Percentiles rank a stretch among this genome's conserved stretches.
Evolutionary conservation across 2,329 filamentous ascomycete genomes (phyloP).

Genomic region (Cladophialophora yegresii): DNA sequence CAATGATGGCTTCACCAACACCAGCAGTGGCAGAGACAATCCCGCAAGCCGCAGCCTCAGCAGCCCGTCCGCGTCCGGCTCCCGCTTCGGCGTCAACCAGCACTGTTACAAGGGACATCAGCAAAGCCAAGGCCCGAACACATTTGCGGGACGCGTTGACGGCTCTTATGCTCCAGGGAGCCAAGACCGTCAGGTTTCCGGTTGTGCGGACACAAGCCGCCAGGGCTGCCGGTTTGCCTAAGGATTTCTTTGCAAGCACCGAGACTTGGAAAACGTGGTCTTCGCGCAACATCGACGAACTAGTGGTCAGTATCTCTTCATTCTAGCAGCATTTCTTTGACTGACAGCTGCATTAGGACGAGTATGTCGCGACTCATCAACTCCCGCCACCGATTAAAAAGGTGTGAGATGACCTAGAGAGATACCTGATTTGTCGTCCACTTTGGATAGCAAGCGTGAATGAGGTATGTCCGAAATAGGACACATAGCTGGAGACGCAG

Average conservation of each 20-base stretch:
- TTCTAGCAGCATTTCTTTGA: not conserved
- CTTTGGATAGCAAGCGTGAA: too few relatives aligned
- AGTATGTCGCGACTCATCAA: not conserved
- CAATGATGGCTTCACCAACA: too few relatives aligned
- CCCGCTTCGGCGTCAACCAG: too few relatives aligned
- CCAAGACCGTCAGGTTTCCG: not conserved
- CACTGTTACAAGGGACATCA: not conserved
- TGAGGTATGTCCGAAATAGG: too few relatives aligned
- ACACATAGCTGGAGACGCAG: too few relatives aligned
- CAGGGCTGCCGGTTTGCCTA: not conserved
- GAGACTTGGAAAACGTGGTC: not conserved
- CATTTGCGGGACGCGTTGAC: not conserved
- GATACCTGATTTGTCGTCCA: not conserved
- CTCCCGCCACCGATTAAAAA: not conserved
- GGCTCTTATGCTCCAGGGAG: not conserved
- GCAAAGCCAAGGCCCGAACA: not conserved
- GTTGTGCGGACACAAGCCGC: not conserved
- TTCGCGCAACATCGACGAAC: not conserved
- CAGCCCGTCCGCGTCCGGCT: too few relatives aligned
- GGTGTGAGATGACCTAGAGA: not conserved
- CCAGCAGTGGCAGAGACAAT: too few relatives aligned
- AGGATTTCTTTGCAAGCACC: not conserved
- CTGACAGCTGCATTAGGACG: not conserved
- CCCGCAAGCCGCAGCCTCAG: too few relatives aligned
- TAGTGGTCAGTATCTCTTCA: not conserved